A percentile compares a stretch with the other conserved stretches of the same genome.
These are phyloP conservation scores for Lactifluus volemus DNA, from an alignment of 768 basidiomycete species.

Conservation along the genomic window DNA sequence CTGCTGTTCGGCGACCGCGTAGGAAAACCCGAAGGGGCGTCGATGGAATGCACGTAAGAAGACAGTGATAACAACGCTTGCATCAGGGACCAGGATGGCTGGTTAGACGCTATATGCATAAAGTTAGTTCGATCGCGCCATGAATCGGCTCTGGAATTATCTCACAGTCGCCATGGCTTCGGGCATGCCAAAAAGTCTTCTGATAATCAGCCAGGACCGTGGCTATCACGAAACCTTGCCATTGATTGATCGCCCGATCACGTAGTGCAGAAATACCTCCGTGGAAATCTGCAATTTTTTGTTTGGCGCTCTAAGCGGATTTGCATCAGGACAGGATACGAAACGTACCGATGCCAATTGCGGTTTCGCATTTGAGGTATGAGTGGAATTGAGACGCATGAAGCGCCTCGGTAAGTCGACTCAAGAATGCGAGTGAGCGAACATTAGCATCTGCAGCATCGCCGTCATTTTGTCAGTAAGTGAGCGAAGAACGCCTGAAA, in stretches of 20 bases:
- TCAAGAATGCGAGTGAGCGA: constrained; percentile 17
- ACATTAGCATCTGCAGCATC: constrained; percentile 1
- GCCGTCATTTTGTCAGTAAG: not conserved
- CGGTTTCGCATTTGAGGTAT: not conserved
- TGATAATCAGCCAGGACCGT: constrained; percentile 3
- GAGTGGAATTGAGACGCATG: constrained; percentile 13
- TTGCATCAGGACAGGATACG: too few species aligned
- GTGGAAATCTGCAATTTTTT: constrained; percentile 1
- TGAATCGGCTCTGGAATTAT: not conserved
- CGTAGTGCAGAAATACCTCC: not conserved
- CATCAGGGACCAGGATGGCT: constrained; percentile 11
- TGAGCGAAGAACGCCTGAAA: not conserved
- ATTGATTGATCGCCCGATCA: constrained; percentile 2
- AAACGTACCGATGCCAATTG: constrained; percentile 6
- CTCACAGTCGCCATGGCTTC: not conserved
- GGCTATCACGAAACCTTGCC: constrained; percentile 3
- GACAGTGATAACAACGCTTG: constrained; percentile 6
- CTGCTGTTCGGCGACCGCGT: not conserved
- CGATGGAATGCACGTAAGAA: constrained; percentile 4
- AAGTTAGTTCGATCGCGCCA: not conserved
- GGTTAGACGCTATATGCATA: not conserved
- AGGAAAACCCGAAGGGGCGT: not conserved
- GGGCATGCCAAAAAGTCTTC: not conserved
- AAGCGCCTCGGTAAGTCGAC: constrained; percentile 16
- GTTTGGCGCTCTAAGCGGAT: too few species aligned